phyloP scores from a whole-genome alignment of 2,329 filamentous ascomycete genomes.

The Dactylellina drechsleri region DNA sequence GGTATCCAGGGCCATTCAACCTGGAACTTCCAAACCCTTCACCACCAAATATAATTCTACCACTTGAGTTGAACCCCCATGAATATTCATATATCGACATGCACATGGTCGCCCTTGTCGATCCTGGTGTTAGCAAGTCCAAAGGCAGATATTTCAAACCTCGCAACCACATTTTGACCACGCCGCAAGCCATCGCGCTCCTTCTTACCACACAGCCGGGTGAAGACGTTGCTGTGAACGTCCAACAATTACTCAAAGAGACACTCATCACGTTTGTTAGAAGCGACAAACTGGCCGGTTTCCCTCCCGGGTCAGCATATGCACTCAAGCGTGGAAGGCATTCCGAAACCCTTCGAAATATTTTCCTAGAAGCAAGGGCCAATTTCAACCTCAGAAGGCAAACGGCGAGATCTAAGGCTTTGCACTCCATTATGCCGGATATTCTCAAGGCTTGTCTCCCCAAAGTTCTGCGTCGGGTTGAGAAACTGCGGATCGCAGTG shows the following conservation, averaged over 20 bases:
- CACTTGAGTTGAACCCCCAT: not conserved
- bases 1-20: not conserved
- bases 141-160: not conserved
- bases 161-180: not conserved
- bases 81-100: not conserved
- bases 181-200: slow-evolving; percentile 8
- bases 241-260: not conserved
- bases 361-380: no score
- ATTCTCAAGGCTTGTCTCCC: not conserved
- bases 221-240: slow-evolving; percentile 6
- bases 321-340: no score
- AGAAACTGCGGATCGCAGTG: slow-evolving; percentile 5
- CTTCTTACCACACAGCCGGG: slow-evolving; percentile 11
- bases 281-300: not conserved
- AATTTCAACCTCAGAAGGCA: no score
- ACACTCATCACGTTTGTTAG: slow-evolving; percentile 10
- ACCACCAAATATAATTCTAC: not conserved
- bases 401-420: no score
- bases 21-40: not conserved
- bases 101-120: slow-evolving; percentile 9
- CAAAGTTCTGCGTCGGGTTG: not conserved
- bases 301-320: not conserved
- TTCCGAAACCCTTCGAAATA: no score
- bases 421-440: not conserved
- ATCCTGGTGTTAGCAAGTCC: not conserved